Evolutionary conservation across 2,329 filamentous ascomycete species (phyloP).

Genomic region (Dothideomycetes sp.): DNA sequence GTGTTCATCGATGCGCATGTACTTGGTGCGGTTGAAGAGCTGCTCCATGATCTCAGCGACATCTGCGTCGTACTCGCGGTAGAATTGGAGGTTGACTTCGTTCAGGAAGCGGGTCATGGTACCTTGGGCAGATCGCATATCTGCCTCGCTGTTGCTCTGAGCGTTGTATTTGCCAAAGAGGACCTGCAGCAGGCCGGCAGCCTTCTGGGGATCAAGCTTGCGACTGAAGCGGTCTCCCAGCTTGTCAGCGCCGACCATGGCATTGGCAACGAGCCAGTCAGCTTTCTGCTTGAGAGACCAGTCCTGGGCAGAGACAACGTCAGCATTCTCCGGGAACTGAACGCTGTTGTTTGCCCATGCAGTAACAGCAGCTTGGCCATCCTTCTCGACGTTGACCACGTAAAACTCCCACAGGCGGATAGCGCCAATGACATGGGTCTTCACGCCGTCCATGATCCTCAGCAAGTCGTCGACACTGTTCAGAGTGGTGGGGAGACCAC

Average conservation of each 20-base stretch:
- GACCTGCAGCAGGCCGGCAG: slow-evolving; percentile 56
- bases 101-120: slow-evolving; percentile 56
- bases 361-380: slow-evolving; percentile 57
- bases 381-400: slow-evolving; percentile 64
- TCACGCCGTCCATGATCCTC: slow-evolving; percentile 73
- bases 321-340: slow-evolving; percentile 42
- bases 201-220: slow-evolving; percentile 55
- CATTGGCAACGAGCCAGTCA: slow-evolving; percentile 56
- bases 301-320: slow-evolving; percentile 40
- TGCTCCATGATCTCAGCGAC: slow-evolving; percentile 76
- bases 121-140: slow-evolving; percentile 40
- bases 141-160: slow-evolving; percentile 37
- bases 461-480: slow-evolving; percentile 61
- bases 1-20: slow-evolving; percentile 82
- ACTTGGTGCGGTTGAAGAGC: slow-evolving; percentile 88
- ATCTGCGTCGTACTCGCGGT: slow-evolving; percentile 84
- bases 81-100: slow-evolving; percentile 76
- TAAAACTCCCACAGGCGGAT: slow-evolving; percentile 93
- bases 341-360: slow-evolving; percentile 57
- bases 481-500: slow-evolving; percentile 67
- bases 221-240: slow-evolving; percentile 74
- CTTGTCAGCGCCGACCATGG: slow-evolving; percentile 57
- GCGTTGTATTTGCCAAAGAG: slow-evolving; percentile 59
- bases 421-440: slow-evolving; percentile 64
- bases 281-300: slow-evolving; percentile 50